Conservation (phyloP, 768 basidiomycete genomes). For the Lentinula aciculospora region DNA sequence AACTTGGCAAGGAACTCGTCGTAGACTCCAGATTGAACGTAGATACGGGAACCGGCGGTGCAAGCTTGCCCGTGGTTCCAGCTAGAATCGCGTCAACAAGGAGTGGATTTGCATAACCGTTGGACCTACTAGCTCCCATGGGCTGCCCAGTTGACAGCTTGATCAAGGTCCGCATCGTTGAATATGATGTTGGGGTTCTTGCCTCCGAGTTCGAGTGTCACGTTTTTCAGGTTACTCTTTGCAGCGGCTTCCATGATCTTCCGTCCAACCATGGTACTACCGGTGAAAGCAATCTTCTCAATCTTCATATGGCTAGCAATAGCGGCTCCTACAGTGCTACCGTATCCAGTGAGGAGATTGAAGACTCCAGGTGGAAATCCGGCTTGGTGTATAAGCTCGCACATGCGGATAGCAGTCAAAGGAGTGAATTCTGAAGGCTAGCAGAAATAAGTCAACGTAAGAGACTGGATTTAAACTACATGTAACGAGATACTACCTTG, state of each 20-base stretch:
- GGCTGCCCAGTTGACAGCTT: constrained; percentile 67
- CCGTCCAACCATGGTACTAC: constrained; percentile 74
- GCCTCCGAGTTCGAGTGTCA: constrained; percentile 79
- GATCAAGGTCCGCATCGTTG: constrained; percentile 65
- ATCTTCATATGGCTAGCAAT: constrained; percentile 69
- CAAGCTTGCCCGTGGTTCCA: constrained; percentile 65
- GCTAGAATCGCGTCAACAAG: not conserved
- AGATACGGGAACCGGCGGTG: constrained; percentile 79
- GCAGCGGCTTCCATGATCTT: constrained; percentile 77
- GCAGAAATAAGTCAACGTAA: constrained; percentile 22
- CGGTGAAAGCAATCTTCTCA: constrained; percentile 83
- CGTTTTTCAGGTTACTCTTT: constrained; percentile 77
- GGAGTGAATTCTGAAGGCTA: constrained; percentile 62
- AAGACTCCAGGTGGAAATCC: constrained; percentile 59
- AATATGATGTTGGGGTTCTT: constrained; percentile 72
- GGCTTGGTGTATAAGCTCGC: constrained; percentile 42
- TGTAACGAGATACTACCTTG: constrained; percentile 7
- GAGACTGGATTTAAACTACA: not conserved
- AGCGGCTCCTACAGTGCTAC: constrained; percentile 59
- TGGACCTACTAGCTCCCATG: constrained; percentile 66
- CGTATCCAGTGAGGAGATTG: constrained; percentile 73
- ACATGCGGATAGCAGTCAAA: constrained; percentile 39
- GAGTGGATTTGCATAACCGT: not conserved
- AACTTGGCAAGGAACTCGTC: constrained; percentile 63
- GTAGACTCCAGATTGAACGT: constrained; percentile 74